phyloP scores from a whole-genome alignment of 306 rosid species.

The Hippophae gyantsensis region DNA sequence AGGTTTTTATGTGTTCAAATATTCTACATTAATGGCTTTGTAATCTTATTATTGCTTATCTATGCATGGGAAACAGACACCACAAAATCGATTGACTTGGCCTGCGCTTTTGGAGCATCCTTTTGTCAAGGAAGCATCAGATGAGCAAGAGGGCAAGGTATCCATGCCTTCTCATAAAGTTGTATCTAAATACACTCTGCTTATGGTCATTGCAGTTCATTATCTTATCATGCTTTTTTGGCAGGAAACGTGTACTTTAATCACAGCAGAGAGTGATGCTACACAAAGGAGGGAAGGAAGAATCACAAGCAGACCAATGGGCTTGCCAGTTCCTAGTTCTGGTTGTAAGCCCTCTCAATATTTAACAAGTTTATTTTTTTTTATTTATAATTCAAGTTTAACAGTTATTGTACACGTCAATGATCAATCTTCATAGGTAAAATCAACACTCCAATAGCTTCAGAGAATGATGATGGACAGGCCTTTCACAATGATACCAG shows the following conservation, averaged over 20 bases:
- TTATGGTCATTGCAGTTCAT: not conserved
- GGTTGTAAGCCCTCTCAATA: conserved; percentile 15
- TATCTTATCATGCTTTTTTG: conserved; percentile 2
- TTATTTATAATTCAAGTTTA: not conserved
- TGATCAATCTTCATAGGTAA: conserved; percentile 18
- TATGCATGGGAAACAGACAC: conserved; percentile 45
- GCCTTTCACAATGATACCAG: conserved; percentile 43
- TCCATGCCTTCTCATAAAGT: not conserved
- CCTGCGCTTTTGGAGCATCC: conserved; percentile 93
- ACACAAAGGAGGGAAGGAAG: conserved; percentile 51
- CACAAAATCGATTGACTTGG: conserved; percentile 93
- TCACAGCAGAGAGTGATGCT: conserved; percentile 31
- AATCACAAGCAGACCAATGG: conserved; percentile 27
- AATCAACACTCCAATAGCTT: conserved; percentile 23
- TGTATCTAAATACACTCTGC: not conserved
- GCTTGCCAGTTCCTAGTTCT: conserved; percentile 31
- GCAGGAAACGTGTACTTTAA: conserved; percentile 47
- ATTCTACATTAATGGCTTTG: conserved; percentile 13
- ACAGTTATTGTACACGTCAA: not conserved
- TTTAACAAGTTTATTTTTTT: not conserved
- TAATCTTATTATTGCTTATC: conserved; percentile 13
- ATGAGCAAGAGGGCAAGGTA: conserved; percentile 60
- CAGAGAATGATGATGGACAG: conserved; percentile 31
- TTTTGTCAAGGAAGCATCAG: conserved; percentile 68
- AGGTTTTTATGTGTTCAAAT: conserved; percentile 12